Evolutionary conservation across 2,329 filamentous ascomycete genomes (phyloP).

Genomic region (Sordariomycetes sp.): DNA sequence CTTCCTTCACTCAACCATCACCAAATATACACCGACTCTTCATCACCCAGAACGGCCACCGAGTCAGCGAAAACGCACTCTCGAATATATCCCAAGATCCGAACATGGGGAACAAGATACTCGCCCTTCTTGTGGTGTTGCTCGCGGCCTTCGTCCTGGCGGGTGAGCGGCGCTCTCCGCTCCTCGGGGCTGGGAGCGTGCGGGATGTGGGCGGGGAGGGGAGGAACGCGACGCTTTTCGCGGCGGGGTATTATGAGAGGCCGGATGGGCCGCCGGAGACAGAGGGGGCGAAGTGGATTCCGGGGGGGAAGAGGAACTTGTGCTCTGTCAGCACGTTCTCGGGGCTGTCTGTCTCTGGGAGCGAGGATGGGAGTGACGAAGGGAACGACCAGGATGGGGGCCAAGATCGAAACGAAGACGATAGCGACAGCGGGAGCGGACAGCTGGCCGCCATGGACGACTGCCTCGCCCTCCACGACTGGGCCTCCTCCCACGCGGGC

Average conservation of each 20-base stretch:
- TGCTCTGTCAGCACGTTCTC: background rate
- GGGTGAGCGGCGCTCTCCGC: background rate
- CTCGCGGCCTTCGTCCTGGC: background rate
- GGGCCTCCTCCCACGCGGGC: background rate
- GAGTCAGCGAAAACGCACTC: background rate
- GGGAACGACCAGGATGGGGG: background rate
- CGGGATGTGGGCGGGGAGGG: background rate
- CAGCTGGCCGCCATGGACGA: background rate
- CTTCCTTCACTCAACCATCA: background rate
- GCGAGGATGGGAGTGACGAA: background rate
- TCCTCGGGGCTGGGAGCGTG: background rate
- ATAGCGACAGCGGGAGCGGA: background rate
- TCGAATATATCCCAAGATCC: background rate
- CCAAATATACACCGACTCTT: no score
- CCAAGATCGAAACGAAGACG: background rate
- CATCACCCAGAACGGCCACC: background rate
- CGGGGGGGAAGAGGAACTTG: background rate
- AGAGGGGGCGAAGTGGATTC: background rate
- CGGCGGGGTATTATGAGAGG: background rate
- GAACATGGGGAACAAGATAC: background rate
- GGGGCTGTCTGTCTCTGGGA: background rate
- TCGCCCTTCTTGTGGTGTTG: background rate
- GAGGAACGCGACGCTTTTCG: background rate
- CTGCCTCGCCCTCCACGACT: slow-evolving; percentile 1
- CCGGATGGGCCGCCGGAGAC: background rate